Evolutionary conservation across 495 filamentous ascomycete species (phyloP), one percentile per base, ranked within the genome.

Genomic region (Cenococcum geophilum): DNA sequence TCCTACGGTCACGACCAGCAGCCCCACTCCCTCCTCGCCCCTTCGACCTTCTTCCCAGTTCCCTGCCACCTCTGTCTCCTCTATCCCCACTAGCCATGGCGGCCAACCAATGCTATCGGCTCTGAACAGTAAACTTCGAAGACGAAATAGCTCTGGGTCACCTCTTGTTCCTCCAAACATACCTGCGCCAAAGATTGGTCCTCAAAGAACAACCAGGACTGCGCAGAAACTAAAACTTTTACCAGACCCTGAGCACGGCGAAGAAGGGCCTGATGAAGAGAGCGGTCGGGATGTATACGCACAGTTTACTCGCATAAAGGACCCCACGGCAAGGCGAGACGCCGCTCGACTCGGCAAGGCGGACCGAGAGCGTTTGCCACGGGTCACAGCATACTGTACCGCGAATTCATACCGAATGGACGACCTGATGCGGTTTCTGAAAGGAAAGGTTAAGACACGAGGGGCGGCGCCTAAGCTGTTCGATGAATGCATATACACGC

Each of bases 341-440:
- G 93, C 93, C 23, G 95, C 95, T 36, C 77, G 91, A 57, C 74
- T 98, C 23, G 95, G 95, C 36, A 97, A 97, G 68, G 92, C 91
- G 37, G 93, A 98, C 70, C 82, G 93, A 42, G 88, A 91, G 56
- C 80, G 84, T 61, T 76, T 98, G 50, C 93, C 93, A 1, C 77
- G 93, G 57, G 93, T 98, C 4, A 97, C 93, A 23, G 93, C 93
- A 18, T 97, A 97, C 75, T 96, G 92, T 68, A 97, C 95, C 0
- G 89, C 95, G 25, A 89, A 88, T 71, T 86, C 83, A 12, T 97
- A 97, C 70, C 84, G 89, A 61, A 82, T 96, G 73, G 92, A 96
- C 6, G 86, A 85, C 4, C 77, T 97, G 45, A 87, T 95, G 81
- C 82, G 85, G 57, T 97, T 90, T 68, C 75, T 98, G 34, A 98